phyloP scores from a whole-genome alignment of 2,329 filamentous ascomycete species.

The Claviceps cyperi region DNA sequence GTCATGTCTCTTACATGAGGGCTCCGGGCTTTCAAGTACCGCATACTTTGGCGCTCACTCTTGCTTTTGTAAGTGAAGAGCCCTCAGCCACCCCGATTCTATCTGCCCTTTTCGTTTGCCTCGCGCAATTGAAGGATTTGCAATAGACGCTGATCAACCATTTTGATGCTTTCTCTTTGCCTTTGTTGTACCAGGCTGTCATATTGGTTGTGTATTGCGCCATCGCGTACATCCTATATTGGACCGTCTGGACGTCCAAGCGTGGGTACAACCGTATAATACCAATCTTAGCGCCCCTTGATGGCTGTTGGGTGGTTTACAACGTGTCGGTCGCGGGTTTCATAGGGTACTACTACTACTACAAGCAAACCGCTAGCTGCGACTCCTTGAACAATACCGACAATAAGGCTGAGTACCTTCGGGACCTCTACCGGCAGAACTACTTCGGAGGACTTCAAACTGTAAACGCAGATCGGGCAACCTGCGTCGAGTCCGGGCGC shows the following conservation, averaged over 20 bases:
- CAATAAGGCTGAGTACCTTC: slow-evolving; percentile 29
- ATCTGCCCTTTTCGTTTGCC: too few relatives aligned
- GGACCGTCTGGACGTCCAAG: slow-evolving; percentile 31
- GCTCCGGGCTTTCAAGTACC: slow-evolving; percentile 50
- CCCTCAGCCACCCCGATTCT: too few relatives aligned
- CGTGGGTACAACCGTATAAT: slow-evolving; percentile 24
- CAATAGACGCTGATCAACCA: too few relatives aligned
- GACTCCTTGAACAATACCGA: slow-evolving; percentile 24
- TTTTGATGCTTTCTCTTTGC: not conserved
- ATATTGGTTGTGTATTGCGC: slow-evolving; percentile 66
- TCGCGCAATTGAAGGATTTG: not conserved
- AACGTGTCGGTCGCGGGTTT: slow-evolving; percentile 64
- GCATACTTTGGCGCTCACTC: slow-evolving; percentile 58
- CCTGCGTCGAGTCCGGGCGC: slow-evolving; percentile 74
- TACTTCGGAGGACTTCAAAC: slow-evolving; percentile 22
- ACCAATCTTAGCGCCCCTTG: slow-evolving; percentile 50
- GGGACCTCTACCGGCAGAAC: slow-evolving; percentile 27
- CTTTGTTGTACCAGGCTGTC: slow-evolving; percentile 44
- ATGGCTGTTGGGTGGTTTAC: slow-evolving; percentile 63
- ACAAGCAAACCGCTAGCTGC: slow-evolving; percentile 63
- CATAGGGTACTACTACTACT: slow-evolving; percentile 50
- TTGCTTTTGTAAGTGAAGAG: slow-evolving; percentile 54
- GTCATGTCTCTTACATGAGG: slow-evolving; percentile 69
- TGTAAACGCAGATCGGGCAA: slow-evolving; percentile 38
- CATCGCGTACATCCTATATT: slow-evolving; percentile 70